Percentiles rank a stretch among this genome's conserved stretches.
These are phyloP conservation scores for Candida stauntonica DNA, from an alignment of 805 yeast species.

Conservation along the genomic window DNA sequence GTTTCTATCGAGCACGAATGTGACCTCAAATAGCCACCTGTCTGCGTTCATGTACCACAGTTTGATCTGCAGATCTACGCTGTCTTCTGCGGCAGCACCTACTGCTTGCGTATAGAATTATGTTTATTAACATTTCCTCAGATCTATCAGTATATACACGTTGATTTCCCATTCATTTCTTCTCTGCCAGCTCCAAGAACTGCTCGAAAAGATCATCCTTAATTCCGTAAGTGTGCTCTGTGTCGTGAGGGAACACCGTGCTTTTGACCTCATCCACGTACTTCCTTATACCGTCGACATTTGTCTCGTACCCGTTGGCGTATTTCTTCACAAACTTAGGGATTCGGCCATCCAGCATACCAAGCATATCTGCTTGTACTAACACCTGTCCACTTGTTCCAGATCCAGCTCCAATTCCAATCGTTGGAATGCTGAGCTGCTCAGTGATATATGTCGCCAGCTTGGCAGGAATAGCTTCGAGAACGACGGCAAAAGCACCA, in stretches of 20 bases:
- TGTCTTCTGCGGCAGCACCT: too few relatives aligned
- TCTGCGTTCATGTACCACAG: too few relatives aligned
- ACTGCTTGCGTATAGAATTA: too few relatives aligned
- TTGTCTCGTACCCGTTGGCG: constrained; percentile 43
- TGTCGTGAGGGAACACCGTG: constrained; percentile 54
- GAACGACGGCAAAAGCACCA: constrained; percentile 70
- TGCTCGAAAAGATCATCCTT: constrained; percentile 55
- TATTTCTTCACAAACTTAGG: constrained; percentile 80
- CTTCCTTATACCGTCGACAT: constrained; percentile 45
- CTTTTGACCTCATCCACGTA: constrained; percentile 59
- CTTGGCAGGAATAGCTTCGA: constrained; percentile 83
- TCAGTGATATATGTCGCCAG: constrained; percentile 64
- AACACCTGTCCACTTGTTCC: constrained; percentile 83
- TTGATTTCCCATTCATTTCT: too few relatives aligned
- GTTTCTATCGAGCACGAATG: too few relatives aligned
- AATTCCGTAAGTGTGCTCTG: constrained; percentile 62
- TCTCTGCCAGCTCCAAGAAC: constrained; percentile 31
- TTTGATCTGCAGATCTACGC: too few relatives aligned
- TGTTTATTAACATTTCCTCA: too few relatives aligned
- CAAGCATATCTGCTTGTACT: constrained; percentile 80
- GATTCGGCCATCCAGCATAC: constrained; percentile 52
- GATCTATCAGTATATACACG: background rate
- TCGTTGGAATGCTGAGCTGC: constrained; percentile 65
- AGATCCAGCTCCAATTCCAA: constrained; percentile 95
- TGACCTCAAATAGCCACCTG: too few relatives aligned